Base-by-base conservation (phyloP, 257 asterid genomes). In the Striga asiatica region DNA sequence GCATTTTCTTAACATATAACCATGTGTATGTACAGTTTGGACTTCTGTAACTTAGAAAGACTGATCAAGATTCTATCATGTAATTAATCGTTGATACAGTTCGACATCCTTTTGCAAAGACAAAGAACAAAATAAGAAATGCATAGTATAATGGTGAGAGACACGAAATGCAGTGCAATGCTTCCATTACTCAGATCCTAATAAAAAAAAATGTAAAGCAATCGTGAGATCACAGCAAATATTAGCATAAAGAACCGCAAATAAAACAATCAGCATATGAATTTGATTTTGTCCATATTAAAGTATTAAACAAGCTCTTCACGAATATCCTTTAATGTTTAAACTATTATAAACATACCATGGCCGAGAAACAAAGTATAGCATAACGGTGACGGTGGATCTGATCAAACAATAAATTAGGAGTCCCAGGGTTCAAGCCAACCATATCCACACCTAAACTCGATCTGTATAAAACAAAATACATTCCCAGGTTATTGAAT, bases 381-480 rank as follows among this genome's bases (percentile, higher is more conserved):
- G 78, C 80, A 58, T 49, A 59, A 3, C 22, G 78, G 56, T 77
- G 80, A 39, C 32, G 56, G 39, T 71, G 67, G 58, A 77, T 38
- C 56, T 20, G 54, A 25, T 52, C 61, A 0, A 32, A 42, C 38
- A 61, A 2, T 24, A 74, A 38, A 38, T 50, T 52, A 39, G 53
- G 41, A 57, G 55, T 37, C 47, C 54, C 62, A 62, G 14, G 51
- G 68, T 50, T 62, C 48, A 61, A 13, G 20, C 69, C 75, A 4
- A 47, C 56, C 50, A 77, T 35, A 18, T 71, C 78, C 58, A 50
- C 74, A 37, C 78, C 80, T 50, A 77, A 43, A 32, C 0, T 39
- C 10, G 67, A 67, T 47, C 84, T 77, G 78, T 45, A 35, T 46
- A 24, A 27, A 62, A 22, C 2, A 50, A 61, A 52, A 54, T 29